Conservation (phyloP, 208 protist genomes). For the Crithidia mellificae region DNA sequence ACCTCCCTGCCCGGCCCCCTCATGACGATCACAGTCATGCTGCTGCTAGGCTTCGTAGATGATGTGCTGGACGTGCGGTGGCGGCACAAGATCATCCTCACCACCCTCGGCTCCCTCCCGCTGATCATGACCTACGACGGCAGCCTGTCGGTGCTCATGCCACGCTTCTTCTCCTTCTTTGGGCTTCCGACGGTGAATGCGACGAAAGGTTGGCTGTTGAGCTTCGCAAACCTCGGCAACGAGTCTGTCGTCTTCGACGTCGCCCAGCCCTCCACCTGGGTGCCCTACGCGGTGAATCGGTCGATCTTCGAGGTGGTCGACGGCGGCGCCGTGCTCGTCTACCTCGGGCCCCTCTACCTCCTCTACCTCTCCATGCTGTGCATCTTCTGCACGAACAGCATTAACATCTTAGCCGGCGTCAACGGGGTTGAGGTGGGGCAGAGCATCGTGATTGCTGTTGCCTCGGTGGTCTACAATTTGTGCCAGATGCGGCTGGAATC, state of each 20-base stretch:
- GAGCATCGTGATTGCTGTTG: conserved; percentile 94
- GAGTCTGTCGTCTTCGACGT: background rate
- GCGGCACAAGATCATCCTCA: conserved; percentile 98
- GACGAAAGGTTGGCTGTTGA: conserved; percentile 14
- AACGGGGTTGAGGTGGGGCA: conserved; percentile 98
- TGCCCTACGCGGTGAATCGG: conserved; percentile 13
- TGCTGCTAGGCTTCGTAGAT: conserved; percentile 99
- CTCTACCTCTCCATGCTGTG: conserved; percentile 96
- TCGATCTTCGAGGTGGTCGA: conserved; percentile 20
- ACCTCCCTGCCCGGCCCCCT: conserved; percentile 76
- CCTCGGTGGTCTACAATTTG: conserved; percentile 94
- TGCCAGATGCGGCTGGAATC: conserved; percentile 82
- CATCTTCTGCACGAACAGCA: conserved; percentile 99
- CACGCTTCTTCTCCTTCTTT: conserved; percentile 45
- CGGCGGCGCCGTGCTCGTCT: conserved; percentile 39
- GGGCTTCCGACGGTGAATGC: conserved; percentile 24
- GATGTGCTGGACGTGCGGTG: conserved; percentile 99
- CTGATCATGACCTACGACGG: conserved; percentile 93
- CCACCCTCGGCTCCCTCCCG: conserved; percentile 94
- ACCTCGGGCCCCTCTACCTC: conserved; percentile 94
- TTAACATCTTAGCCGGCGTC: conserved; percentile 99
- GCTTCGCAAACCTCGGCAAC: conserved; percentile 5
- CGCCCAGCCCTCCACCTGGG: conserved; percentile 12
- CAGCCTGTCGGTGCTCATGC: conserved; percentile 88
- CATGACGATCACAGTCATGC: conserved; percentile 96